These are phyloP conservation scores for Fusarium neocosmosporiellum DNA, from an alignment of 2,329 filamentous ascomycete species.

Conservation along the genomic window DNA sequence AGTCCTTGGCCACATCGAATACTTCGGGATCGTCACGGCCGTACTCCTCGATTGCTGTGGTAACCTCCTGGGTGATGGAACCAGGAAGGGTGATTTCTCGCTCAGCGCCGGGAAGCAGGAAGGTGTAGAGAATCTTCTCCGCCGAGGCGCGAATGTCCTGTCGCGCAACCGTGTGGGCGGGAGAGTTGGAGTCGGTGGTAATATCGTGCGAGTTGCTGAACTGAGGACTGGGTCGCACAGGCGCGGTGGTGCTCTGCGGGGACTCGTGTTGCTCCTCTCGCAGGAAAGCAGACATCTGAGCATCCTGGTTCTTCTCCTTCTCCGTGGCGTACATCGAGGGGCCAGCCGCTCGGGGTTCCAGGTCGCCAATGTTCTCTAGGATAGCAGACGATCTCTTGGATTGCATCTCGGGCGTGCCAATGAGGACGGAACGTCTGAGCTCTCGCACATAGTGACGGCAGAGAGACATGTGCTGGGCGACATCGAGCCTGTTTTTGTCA, in stretches of 20 bases:
- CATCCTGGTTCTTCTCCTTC: conserved; percentile 83
- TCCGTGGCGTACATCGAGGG: conserved; percentile 73
- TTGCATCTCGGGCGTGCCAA: conserved; percentile 92
- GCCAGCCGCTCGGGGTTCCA: conserved; percentile 68
- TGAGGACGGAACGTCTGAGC: conserved; percentile 89
- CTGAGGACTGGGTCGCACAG: conserved; percentile 62
- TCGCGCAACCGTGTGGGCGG: conserved; percentile 84
- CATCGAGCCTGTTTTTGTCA: conserved; percentile 82
- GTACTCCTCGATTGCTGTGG: conserved; percentile 87
- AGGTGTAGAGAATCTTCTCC: conserved; percentile 99
- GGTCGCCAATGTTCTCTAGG: conserved; percentile 78
- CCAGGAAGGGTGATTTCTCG: conserved; percentile 94
- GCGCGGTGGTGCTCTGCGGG: conserved; percentile 60
- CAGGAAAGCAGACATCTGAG: conserved; percentile 90
- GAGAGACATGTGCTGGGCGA: conserved; percentile 97
- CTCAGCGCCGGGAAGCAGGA: conserved; percentile 92
- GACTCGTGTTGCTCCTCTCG: conserved; percentile 74
- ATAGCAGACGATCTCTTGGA: conserved; percentile 88
- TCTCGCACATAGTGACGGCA: conserved; percentile 98
- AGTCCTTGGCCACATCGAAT: conserved; percentile 97
- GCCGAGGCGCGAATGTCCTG: conserved; percentile 93
- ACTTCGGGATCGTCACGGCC: conserved; percentile 96
- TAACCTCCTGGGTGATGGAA: conserved; percentile 87
- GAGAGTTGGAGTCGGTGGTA: conserved; percentile 83
- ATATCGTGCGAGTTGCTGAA: conserved; percentile 71